Evolutionary conservation across 805 yeast genomes (phyloP).

Genomic region (Ogataea angusta): DNA sequence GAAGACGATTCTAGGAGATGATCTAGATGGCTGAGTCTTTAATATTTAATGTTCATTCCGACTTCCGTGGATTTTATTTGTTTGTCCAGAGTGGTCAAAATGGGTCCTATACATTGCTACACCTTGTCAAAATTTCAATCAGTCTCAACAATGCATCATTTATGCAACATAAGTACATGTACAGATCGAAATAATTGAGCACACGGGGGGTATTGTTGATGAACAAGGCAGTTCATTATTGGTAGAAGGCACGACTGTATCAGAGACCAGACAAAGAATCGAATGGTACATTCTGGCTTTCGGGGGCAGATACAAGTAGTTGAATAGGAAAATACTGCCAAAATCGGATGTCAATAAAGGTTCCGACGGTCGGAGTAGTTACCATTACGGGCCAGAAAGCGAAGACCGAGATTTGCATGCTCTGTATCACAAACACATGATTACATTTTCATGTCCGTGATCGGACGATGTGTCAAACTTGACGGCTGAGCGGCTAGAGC

Average conservation of each 20-base stretch:
- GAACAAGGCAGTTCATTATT: not conserved
- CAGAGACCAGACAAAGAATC: too few relatives aligned
- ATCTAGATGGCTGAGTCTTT: conserved; percentile 5
- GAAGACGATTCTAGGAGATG: conserved; percentile 19
- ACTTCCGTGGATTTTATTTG: not conserved
- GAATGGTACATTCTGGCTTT: too few relatives aligned
- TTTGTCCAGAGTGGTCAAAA: not conserved
- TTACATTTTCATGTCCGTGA: not conserved
- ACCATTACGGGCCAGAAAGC: not conserved
- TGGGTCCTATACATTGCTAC: not conserved
- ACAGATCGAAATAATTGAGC: not conserved
- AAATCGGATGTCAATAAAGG: too few relatives aligned
- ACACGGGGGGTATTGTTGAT: not conserved
- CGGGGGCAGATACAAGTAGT: too few relatives aligned
- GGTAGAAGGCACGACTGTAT: not conserved
- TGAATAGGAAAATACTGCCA: too few relatives aligned
- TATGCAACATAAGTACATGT: not conserved
- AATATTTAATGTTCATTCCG: not conserved
- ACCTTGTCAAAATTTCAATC: conserved; percentile 9
- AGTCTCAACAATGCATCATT: conserved; percentile 3
- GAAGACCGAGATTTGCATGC: not conserved
- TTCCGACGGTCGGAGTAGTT: too few relatives aligned
- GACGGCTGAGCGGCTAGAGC: not conserved
- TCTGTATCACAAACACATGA: too few relatives aligned
- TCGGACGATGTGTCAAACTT: not conserved